These are phyloP conservation scores for Coprinopsis cinerea DNA, from an alignment of 768 basidiomycete species.

Conservation along the genomic window DNA sequence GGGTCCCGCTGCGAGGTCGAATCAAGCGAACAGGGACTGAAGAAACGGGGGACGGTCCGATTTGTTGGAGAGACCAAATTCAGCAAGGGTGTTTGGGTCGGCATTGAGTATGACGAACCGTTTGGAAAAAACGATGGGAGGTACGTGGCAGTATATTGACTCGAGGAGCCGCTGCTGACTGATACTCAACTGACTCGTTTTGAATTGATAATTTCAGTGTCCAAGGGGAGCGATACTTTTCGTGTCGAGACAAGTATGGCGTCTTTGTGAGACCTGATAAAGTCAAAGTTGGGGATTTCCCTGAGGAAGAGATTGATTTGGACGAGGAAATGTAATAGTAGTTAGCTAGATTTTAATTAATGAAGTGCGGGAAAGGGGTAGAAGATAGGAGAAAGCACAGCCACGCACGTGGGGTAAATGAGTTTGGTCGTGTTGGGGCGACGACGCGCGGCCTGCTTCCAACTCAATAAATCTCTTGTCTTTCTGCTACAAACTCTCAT, in stretches of 20 bases:
- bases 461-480: constrained; percentile 29
- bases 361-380: constrained; percentile 9
- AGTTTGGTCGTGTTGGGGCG: constrained; percentile 29
- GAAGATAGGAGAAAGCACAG: constrained; percentile 26
- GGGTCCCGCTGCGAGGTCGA: constrained; percentile 84
- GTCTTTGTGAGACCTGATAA: constrained; percentile 84
- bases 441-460: constrained; percentile 27
- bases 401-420: constrained; percentile 25
- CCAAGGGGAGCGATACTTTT: constrained; percentile 81
- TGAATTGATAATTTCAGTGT: constrained; percentile 42
- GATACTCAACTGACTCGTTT: constrained; percentile 7
- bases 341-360: constrained; percentile 10
- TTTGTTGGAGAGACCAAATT: constrained; percentile 82
- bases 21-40: constrained; percentile 58
- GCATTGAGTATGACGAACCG: constrained; percentile 93
- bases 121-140: constrained; percentile 93
- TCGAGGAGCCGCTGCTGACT: background rate
- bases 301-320: constrained; percentile 71
- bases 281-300: constrained; percentile 80
- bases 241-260: constrained; percentile 70
- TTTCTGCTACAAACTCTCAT: constrained; percentile 11
- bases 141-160: constrained; percentile 42
- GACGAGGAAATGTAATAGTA: constrained; percentile 65
- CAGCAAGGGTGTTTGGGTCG: constrained; percentile 76
- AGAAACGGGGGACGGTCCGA: constrained; percentile 78